Evolutionary conservation across 2,329 filamentous ascomycete genomes (phyloP).

Genomic region (Colletotrichum sp.): DNA sequence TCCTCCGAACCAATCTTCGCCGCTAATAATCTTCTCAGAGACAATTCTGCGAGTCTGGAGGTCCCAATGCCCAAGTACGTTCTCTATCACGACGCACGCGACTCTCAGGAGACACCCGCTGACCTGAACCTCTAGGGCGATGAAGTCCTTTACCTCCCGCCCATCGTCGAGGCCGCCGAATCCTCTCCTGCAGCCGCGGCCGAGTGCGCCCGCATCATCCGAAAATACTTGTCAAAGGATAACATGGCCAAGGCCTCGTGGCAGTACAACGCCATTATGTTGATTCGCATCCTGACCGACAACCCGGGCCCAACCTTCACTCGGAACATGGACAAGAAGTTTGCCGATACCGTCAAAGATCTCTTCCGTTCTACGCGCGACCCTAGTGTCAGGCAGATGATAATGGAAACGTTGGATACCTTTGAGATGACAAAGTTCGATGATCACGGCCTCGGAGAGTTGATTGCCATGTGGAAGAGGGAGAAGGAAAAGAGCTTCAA

Average conservation of each 20-base stretch:
- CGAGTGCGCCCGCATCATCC: slow-evolving; percentile 80
- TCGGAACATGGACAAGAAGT: slow-evolving; percentile 86
- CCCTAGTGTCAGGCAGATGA: slow-evolving; percentile 79
- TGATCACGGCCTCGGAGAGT: slow-evolving; percentile 74
- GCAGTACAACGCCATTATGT: slow-evolving; percentile 97
- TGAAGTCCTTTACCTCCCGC: slow-evolving; percentile 90
- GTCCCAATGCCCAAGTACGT: slow-evolving; percentile 54
- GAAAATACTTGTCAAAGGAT: slow-evolving; percentile 80
- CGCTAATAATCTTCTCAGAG: slow-evolving; percentile 54
- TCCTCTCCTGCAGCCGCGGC: slow-evolving; percentile 86
- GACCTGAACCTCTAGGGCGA: slow-evolving; percentile 63
- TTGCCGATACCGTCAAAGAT: slow-evolving; percentile 76
- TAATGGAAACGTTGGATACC: slow-evolving; percentile 84
- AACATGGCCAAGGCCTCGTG: slow-evolving; percentile 69
- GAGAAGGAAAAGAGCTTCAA: slow-evolving; percentile 74
- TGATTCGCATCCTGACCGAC: slow-evolving; percentile 88
- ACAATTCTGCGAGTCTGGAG: slow-evolving; percentile 81
- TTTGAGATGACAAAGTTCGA: slow-evolving; percentile 75
- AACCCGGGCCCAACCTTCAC: slow-evolving; percentile 93
- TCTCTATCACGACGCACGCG: background rate
- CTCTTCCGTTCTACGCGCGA: slow-evolving; percentile 75
- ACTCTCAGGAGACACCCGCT: background rate
- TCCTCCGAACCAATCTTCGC: slow-evolving; percentile 3
- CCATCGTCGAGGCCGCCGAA: slow-evolving; percentile 94
- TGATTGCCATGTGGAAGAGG: slow-evolving; percentile 88